A percentile compares a stretch with the other conserved stretches of the same genome.
These are phyloP conservation scores for Aspergillus eucalypticola DNA, from an alignment of 2,329 filamentous ascomycete species.

Conservation along the genomic window DNA sequence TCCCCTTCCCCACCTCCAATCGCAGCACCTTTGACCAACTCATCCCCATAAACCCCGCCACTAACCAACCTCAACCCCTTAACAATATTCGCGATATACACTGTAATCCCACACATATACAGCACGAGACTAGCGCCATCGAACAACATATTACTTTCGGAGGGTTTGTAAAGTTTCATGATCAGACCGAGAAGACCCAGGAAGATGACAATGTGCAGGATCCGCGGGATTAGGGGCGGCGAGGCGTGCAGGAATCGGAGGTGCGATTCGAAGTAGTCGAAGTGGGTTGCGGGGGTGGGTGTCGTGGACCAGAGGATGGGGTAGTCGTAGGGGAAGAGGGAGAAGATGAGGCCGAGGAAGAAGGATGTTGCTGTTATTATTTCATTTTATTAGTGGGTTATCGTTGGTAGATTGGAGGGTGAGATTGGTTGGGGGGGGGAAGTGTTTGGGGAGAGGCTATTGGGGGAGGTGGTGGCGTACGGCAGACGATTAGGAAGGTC, in stretches of 20 bases:
- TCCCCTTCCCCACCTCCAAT: slow-evolving; percentile 11
- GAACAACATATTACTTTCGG: slow-evolving; percentile 93
- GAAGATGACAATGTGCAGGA: slow-evolving; percentile 89
- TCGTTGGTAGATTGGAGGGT: not conserved
- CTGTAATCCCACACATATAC: slow-evolving; percentile 81
- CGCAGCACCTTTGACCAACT: slow-evolving; percentile 23
- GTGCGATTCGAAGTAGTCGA: slow-evolving; percentile 83
- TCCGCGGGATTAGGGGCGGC: slow-evolving; percentile 85
- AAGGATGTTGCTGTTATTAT: slow-evolving; percentile 75
- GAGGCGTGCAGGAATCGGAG: slow-evolving; percentile 88
- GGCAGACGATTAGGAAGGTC: slow-evolving; percentile 94
- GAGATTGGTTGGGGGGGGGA: slow-evolving; percentile 11
- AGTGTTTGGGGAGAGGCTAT: slow-evolving; percentile 6
- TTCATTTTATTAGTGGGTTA: slow-evolving; percentile 14
- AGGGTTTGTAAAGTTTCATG: slow-evolving; percentile 90
- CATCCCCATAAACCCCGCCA: slow-evolving; percentile 64
- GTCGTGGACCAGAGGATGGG: slow-evolving; percentile 49
- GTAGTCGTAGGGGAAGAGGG: slow-evolving; percentile 83
- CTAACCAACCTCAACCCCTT: slow-evolving; percentile 87
- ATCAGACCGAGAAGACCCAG: slow-evolving; percentile 88
- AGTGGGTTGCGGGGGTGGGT: slow-evolving; percentile 60
- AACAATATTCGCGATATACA: slow-evolving; percentile 95
- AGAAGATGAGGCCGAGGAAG: slow-evolving; percentile 97
- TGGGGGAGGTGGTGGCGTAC: slow-evolving; percentile 55
- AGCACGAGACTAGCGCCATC: slow-evolving; percentile 72